Evolutionary conservation across 2,329 filamentous ascomycete species (phyloP).

Genomic region (Dactylella cylindrospora): DNA sequence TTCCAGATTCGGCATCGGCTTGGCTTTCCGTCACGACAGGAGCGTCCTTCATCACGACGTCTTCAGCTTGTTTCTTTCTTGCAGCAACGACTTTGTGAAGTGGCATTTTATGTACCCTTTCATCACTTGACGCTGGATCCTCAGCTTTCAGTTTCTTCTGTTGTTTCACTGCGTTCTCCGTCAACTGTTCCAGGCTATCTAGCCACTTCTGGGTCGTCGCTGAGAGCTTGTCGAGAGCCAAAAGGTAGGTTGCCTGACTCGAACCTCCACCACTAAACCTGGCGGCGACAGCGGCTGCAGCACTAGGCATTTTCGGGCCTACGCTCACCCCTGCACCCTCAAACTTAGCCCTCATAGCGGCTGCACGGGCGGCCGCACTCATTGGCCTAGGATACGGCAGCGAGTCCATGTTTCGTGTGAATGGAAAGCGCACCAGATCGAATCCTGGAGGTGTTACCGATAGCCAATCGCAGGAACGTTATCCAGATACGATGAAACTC

Average conservation of each 20-base stretch:
- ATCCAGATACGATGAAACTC: too few species aligned
- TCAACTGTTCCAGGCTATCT: conserved; percentile 31
- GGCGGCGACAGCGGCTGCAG: not conserved
- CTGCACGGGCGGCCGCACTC: conserved; percentile 31
- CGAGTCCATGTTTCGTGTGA: conserved; percentile 33
- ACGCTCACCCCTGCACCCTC: conserved; percentile 22
- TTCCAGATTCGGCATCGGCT: conserved; percentile 26
- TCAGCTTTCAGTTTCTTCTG: conserved; percentile 17
- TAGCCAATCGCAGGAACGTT: too few species aligned
- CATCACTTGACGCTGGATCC: conserved; percentile 32
- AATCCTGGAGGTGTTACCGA: too few species aligned
- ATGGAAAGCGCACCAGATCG: too few species aligned
- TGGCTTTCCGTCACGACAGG: conserved; percentile 13
- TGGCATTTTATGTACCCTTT: conserved; percentile 45
- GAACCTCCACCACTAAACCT: not conserved
- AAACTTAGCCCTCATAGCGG: conserved; percentile 37
- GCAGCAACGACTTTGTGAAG: conserved; percentile 42
- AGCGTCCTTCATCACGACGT: conserved; percentile 44
- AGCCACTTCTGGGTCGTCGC: conserved; percentile 31
- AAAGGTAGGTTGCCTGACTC: conserved; percentile 17
- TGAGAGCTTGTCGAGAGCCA: conserved; percentile 38
- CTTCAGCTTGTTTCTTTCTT: conserved; percentile 39
- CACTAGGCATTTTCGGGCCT: conserved; percentile 18
- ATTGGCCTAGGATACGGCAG: conserved; percentile 22
- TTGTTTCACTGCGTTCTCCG: conserved; percentile 23